Evolutionary conservation across 176 grass and related monocot species (phyloP).

Genomic region (Avena eriantha): DNA sequence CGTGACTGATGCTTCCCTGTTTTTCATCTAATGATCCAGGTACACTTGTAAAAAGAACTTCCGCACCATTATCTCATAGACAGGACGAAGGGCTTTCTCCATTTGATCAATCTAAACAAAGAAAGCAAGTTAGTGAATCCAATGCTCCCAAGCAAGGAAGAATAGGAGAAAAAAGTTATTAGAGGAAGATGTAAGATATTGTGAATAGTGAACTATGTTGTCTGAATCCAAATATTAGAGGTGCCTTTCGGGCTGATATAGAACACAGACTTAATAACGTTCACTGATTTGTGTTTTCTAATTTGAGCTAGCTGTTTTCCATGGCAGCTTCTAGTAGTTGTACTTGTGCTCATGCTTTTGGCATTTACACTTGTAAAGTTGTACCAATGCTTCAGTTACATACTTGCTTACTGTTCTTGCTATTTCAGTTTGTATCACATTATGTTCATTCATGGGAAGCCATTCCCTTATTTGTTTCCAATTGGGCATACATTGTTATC

Average conservation of each 20-base stretch:
- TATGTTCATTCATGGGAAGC: constrained; percentile 30
- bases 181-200: too few species aligned
- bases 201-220: background rate
- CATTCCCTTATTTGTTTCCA: background rate
- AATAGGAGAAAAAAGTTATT: too few species aligned
- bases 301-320: background rate
- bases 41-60: constrained; percentile 39
- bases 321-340: background rate
- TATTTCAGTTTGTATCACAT: background rate
- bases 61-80: constrained; percentile 31
- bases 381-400: constrained; percentile 22
- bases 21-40: constrained; percentile 38
- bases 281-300: constrained; percentile 23
- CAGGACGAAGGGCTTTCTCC: constrained; percentile 35
- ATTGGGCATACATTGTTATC: constrained; percentile 18
- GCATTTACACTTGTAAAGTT: constrained; percentile 20
- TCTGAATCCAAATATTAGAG: constrained; percentile 1
- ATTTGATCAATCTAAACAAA: constrained; percentile 33
- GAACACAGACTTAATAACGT: background rate
- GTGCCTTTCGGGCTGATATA: background rate
- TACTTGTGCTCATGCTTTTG: background rate
- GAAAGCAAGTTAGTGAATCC: constrained; percentile 36
- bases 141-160: constrained; percentile 28
- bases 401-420: constrained; percentile 6
- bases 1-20: constrained; percentile 24